Conservation (phyloP, 2,329 filamentous ascomycete species). For the Fusarium scirpi region DNA sequence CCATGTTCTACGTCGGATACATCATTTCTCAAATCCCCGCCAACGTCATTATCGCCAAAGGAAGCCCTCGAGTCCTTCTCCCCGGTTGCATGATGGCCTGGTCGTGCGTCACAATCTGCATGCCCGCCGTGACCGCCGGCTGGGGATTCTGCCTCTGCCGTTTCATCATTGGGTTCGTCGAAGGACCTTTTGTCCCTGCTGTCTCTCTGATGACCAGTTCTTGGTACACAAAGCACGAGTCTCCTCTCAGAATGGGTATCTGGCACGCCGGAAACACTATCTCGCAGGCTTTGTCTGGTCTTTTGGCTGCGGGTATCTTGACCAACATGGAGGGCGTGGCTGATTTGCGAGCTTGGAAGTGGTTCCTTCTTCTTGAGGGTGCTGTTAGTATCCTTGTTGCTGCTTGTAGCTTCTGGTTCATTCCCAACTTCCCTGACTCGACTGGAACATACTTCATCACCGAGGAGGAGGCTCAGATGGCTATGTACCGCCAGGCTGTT, state of each 20-base stretch:
- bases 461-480: conserved; percentile 55
- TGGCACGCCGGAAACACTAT: conserved; percentile 61
- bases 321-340: conserved; percentile 57
- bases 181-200: conserved; percentile 59
- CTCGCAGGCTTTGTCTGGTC: conserved; percentile 58
- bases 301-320: conserved; percentile 58
- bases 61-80: conserved; percentile 51
- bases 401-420: conserved; percentile 50
- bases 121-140: conserved; percentile 54
- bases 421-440: conserved; percentile 52
- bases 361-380: conserved; percentile 57
- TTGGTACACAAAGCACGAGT: conserved; percentile 61
- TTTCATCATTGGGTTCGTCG: conserved; percentile 49
- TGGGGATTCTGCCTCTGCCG: conserved; percentile 50
- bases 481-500: conserved; percentile 52
- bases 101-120: conserved; percentile 58
- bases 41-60: conserved; percentile 59
- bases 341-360: conserved; percentile 54
- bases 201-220: conserved; percentile 58
- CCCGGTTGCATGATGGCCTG: conserved; percentile 57
- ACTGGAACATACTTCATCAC: conserved; percentile 52
- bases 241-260: conserved; percentile 58
- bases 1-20: conserved; percentile 60
- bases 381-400: conserved; percentile 51
- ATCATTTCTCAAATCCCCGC: conserved; percentile 60